phyloP scores from a whole-genome alignment of 768 basidiomycete genomes.

The Tylopilus felleus region DNA sequence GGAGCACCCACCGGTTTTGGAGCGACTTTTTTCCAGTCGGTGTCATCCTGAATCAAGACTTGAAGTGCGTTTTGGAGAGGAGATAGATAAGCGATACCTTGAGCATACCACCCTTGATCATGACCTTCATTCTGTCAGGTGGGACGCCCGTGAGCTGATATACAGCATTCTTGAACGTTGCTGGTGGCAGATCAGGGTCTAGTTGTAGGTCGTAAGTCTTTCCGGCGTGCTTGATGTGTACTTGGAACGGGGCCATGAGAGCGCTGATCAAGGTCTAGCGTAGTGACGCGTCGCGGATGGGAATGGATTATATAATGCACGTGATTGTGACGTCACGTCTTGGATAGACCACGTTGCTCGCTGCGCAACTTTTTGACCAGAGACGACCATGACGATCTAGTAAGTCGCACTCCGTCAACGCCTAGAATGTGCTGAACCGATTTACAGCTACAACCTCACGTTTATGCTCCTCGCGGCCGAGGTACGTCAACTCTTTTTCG shows the following conservation, averaged over 20 bases:
- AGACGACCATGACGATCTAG: slow-evolving; percentile 47
- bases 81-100: slow-evolving; percentile 52
- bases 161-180: slow-evolving; percentile 79
- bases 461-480: slow-evolving; percentile 79
- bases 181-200: slow-evolving; percentile 65
- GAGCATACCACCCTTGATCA: slow-evolving; percentile 88
- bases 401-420: slow-evolving; percentile 14
- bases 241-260: slow-evolving; percentile 62
- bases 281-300: slow-evolving; percentile 29
- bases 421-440: not conserved
- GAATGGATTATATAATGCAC: slow-evolving; percentile 28
- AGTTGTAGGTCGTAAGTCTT: slow-evolving; percentile 70
- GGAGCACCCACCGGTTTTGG: slow-evolving; percentile 67
- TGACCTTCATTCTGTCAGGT: slow-evolving; percentile 92
- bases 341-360: slow-evolving; percentile 15
- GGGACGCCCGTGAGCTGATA: slow-evolving; percentile 84
- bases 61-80: not conserved
- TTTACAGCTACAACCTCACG: slow-evolving; percentile 67
- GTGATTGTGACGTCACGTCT: slow-evolving; percentile 28
- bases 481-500: slow-evolving; percentile 31
- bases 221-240: slow-evolving; percentile 89
- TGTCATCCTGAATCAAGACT: slow-evolving; percentile 64
- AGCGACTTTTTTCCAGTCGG: slow-evolving; percentile 78
- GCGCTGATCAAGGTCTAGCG: not conserved
- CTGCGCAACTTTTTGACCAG: slow-evolving; percentile 4